A percentile compares a stretch with the other conserved stretches of the same genome.
Evolutionary conservation across 306 rosid genomes (phyloP).

Genomic region (Alnus glutinosa): DNA sequence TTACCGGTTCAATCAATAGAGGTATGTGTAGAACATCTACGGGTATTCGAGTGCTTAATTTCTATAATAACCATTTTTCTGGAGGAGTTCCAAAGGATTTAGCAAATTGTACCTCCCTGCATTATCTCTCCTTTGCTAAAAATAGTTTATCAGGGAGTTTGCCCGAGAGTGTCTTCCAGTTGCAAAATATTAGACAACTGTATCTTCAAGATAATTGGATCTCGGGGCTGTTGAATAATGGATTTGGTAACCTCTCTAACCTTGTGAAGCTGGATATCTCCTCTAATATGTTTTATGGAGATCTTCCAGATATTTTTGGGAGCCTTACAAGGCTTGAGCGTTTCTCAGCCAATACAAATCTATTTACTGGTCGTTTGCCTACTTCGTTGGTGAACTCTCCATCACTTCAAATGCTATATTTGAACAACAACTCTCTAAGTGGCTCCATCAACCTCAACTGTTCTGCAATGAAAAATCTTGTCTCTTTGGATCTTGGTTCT

Average conservation of each 20-base stretch:
- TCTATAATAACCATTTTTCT: slow-evolving; percentile 12
- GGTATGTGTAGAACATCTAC: slow-evolving; percentile 19
- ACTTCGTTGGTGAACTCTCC: slow-evolving; percentile 22
- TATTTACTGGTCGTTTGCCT: slow-evolving; percentile 29
- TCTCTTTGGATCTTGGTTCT: slow-evolving; percentile 31
- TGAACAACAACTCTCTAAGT: slow-evolving; percentile 28
- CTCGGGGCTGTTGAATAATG: slow-evolving; percentile 19
- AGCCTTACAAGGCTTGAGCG: slow-evolving; percentile 9
- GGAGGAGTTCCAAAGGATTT: slow-evolving; percentile 19
- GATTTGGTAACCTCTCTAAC: slow-evolving; percentile 30
- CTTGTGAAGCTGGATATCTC: slow-evolving; percentile 36
- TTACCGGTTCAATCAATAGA: slow-evolving; percentile 1
- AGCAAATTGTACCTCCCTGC: slow-evolving; percentile 16
- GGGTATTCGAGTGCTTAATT: not conserved
- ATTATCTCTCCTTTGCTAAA: not conserved
- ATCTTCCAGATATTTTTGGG: slow-evolving; percentile 30
- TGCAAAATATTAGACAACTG: not conserved
- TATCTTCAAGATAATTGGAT: slow-evolving; percentile 25
- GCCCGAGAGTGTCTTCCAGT: not conserved
- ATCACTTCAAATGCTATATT: slow-evolving; percentile 8
- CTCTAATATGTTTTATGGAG: slow-evolving; percentile 28
- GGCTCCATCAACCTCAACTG: slow-evolving; percentile 31
- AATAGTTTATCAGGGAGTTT: slow-evolving; percentile 17
- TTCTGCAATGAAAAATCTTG: slow-evolving; percentile 33
- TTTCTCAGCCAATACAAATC: slow-evolving; percentile 18